Evolutionary conservation across 495 filamentous ascomycete species (phyloP).

Genomic region (Extremus antarcticus): DNA sequence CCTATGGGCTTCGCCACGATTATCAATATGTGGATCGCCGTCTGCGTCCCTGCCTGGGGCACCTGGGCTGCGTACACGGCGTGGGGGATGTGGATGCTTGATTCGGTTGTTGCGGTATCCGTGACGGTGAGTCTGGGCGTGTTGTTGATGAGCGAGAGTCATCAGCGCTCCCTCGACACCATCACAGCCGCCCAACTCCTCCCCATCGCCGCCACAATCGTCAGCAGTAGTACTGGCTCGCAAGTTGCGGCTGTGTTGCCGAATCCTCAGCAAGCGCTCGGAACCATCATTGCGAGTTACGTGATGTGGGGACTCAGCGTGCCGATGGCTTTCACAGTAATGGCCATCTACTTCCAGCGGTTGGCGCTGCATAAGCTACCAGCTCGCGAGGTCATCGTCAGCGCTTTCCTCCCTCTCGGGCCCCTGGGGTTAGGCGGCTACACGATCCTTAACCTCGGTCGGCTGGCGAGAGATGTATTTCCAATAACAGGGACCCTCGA

Average conservation of each 20-base stretch:
- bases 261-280: conserved; percentile 43
- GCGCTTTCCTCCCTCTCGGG: conserved; percentile 52
- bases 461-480: conserved; percentile 40
- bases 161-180: conserved; percentile 35
- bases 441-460: conserved; percentile 47
- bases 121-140: conserved; percentile 45
- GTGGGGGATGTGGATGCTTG: conserved; percentile 49
- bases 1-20: conserved; percentile 56
- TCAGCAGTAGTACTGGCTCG: conserved; percentile 46
- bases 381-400: conserved; percentile 49
- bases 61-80: conserved; percentile 33
- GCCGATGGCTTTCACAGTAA: conserved; percentile 44
- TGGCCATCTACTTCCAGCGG: conserved; percentile 54
- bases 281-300: conserved; percentile 46
- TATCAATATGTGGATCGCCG: conserved; percentile 44
- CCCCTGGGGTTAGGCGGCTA: conserved; percentile 52
- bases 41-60: conserved; percentile 49
- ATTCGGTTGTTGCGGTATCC: conserved; percentile 42
- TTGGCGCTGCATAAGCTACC: conserved; percentile 50
- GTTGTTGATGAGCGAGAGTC: conserved; percentile 33
- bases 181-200: conserved; percentile 55
- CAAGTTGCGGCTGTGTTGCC: conserved; percentile 45
- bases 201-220: conserved; percentile 50
- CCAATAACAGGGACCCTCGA: conserved; percentile 41
- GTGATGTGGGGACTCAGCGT: conserved; percentile 51